Evolutionary conservation across 805 yeast species (phyloP).

Genomic region (Starmerella davenportii): DNA sequence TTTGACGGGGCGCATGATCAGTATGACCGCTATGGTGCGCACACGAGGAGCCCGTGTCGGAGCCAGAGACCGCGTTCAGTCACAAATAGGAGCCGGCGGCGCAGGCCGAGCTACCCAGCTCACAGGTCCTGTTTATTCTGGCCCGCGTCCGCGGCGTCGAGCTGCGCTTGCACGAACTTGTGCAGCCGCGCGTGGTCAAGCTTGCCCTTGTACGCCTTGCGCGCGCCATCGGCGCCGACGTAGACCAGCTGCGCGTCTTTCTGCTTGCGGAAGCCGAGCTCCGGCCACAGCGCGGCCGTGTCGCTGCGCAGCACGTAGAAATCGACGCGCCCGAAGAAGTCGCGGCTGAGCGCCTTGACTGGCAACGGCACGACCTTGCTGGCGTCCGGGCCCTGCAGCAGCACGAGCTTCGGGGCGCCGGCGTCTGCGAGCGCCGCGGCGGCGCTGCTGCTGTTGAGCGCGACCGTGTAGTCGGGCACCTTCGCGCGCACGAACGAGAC

Average conservation of each 20-base stretch:
- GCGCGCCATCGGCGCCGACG: not conserved
- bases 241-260: not conserved
- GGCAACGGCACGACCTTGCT: conserved; percentile 14
- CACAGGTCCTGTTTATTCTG: no score
- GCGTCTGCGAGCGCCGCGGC: not conserved
- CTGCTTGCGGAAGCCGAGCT: not conserved
- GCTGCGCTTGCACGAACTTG: conserved; percentile 18
- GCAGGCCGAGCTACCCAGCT: no score
- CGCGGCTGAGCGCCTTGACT: conserved; percentile 19
- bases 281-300: not conserved
- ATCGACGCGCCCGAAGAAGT: conserved; percentile 18
- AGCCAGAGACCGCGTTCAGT: no score
- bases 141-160: no score
- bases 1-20: no score
- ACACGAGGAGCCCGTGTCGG: no score
- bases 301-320: conserved; percentile 18
- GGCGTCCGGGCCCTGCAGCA: not conserved
- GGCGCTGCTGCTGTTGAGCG: conserved; percentile 9
- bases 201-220: conserved; percentile 18
- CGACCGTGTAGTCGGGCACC: conserved; percentile 20
- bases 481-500: conserved; percentile 17
- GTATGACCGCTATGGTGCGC: no score
- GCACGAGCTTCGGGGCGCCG: not conserved
- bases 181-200: conserved; percentile 16
- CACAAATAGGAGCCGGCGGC: no score